Evolutionary conservation across 1,284 basidiomycete genomes (phyloP), one percentile per base, ranked within the genome.

Genomic region (Chalciporus piperatoides): DNA sequence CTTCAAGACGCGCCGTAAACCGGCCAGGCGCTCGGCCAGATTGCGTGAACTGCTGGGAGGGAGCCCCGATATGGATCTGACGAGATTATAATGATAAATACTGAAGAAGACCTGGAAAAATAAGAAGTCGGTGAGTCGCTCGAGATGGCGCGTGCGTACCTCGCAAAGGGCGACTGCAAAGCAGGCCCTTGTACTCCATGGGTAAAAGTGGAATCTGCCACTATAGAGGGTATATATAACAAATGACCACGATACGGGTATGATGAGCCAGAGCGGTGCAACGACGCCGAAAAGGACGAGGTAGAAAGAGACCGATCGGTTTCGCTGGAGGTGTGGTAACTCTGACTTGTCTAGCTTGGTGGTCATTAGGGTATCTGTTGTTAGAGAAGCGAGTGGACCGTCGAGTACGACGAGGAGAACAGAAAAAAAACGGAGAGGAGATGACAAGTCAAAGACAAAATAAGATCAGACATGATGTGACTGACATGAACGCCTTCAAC

Each of bases 171-270:
- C 76, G 51, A 80, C 56, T 41, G 62, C 69, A 53, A 84, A 82
- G 10, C 71, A 56, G 21, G 65, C 48, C 45, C 59, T 67, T 41
- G 69, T 67, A 44, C 56, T 61, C 69, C 68, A 73, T 21, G 68
- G 62, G 58, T 70, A 78, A 30, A 64, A 64, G 67, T 61, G 78
- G 53, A 77, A 61, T 48, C 60, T 69, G 56, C 78, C 76, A 56
- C 67, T 69, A 52, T 63, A 73, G 49, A 83, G 69, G 55, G 75
- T 69, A 65, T 83, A 81, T 46, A 80, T 48, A 37, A 86, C 77
- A 63, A 81, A 89, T 9, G 65, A 62, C 90, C 88, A 92, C 12
- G 83, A 79, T 15, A 86, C 56, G 8, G 90, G 87, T 5, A 82
- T 75, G 32, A 83, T 68, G 25, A 78, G 76, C 83, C 88, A 90